Evolutionary conservation across 331 rosid genomes (phyloP).

Genomic region (Acacia pycnantha): DNA sequence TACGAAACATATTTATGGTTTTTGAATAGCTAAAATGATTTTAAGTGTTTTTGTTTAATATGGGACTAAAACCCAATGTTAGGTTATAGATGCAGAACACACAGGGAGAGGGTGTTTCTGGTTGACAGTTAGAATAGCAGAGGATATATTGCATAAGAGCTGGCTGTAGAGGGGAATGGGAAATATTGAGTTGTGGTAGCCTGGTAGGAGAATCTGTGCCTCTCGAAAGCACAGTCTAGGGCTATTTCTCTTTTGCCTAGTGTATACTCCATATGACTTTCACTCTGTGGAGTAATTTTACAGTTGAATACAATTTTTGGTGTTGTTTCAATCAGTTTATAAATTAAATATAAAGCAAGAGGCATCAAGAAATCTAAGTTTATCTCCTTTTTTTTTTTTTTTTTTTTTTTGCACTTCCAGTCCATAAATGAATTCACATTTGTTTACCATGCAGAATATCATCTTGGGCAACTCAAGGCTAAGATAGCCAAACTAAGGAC

Average conservation of each 20-base stretch:
- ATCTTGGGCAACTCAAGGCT: conserved; percentile 99
- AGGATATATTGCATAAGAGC: background rate
- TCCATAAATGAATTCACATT: background rate
- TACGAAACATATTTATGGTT: background rate
- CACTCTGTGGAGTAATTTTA: background rate
- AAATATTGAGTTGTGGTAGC: background rate
- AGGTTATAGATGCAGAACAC: background rate
- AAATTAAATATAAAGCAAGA: background rate
- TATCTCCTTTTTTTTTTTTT: background rate
- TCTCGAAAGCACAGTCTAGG: background rate
- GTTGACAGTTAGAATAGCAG: background rate
- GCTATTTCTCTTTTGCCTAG: background rate
- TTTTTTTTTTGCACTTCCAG: background rate
- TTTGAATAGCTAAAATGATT: background rate
- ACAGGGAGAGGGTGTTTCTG: background rate
- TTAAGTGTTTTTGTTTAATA: background rate
- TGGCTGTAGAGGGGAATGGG: background rate
- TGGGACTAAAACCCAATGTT: background rate
- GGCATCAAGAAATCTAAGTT: background rate
- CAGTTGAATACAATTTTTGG: background rate
- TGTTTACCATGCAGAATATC: conserved; percentile 58
- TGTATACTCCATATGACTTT: background rate
- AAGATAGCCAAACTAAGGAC: conserved; percentile 97
- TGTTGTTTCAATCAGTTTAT: background rate
- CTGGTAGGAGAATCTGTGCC: background rate